Evolutionary conservation across 176 grass and related monocot species (phyloP).

Genomic region (Rhynchospora tenuis): DNA sequence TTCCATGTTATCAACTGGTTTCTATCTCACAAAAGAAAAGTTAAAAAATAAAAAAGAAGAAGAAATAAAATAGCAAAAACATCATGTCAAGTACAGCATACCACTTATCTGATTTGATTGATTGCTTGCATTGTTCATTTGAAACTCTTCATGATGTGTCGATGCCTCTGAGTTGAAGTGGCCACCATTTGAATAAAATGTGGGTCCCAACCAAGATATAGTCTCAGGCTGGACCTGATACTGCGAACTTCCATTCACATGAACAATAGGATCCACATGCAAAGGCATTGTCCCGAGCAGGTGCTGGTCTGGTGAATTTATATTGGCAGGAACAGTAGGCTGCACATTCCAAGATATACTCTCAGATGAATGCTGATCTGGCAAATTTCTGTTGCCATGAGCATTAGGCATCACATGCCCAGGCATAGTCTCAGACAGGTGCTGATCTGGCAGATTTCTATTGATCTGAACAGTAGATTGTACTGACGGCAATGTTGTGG

Average conservation of each 20-base stretch:
- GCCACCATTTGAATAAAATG: conserved; percentile 38
- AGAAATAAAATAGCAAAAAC: neutral
- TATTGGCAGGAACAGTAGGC: conserved; percentile 36
- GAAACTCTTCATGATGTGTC: neutral
- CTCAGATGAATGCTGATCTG: conserved; percentile 23
- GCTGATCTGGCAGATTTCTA: neutral
- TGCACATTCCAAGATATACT: conserved; percentile 25
- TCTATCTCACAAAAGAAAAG: too few species aligned
- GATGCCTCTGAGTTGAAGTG: neutral
- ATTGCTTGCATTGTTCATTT: neutral
- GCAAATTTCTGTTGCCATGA: conserved; percentile 27
- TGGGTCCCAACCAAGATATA: conserved; percentile 20
- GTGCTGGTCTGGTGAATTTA: conserved; percentile 24
- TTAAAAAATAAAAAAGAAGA: too few species aligned
- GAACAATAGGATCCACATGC: conserved; percentile 28
- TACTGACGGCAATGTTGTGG: conserved; percentile 31
- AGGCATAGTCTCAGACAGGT: neutral
- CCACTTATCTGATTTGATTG: neutral
- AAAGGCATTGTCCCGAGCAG: conserved; percentile 10
- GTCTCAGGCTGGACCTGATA: conserved; percentile 22
- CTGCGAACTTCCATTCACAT: conserved; percentile 34
- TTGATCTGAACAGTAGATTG: conserved; percentile 9
- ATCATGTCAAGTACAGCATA: neutral
- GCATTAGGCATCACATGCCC: conserved; percentile 22
- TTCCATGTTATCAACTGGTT: neutral